A percentile compares a stretch with the other conserved stretches of the same genome.
Evolutionary conservation across 2,329 filamentous ascomycete species (phyloP).

Genomic region (Amylocarpus encephaloides): DNA sequence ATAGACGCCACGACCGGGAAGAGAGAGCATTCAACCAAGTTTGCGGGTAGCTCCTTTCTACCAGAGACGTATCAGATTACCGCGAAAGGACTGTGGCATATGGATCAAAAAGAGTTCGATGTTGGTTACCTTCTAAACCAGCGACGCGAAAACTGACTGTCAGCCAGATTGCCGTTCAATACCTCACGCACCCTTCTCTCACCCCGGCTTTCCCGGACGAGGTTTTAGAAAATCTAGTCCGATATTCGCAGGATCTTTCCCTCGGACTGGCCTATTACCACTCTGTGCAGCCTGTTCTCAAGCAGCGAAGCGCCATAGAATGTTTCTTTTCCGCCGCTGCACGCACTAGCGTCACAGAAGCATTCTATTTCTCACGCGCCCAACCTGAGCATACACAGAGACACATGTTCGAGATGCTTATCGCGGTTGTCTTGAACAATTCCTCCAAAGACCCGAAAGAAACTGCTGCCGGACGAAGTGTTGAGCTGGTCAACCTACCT

Average conservation of each 20-base stretch:
- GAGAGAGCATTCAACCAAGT: conserved; percentile 46
- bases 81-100: conserved; percentile 74
- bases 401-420: conserved; percentile 59
- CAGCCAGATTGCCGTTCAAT: conserved; percentile 58
- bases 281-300: conserved; percentile 66
- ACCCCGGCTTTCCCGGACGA: conserved; percentile 79
- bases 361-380: conserved; percentile 65
- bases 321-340: conserved; percentile 65
- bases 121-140: conserved; percentile 34
- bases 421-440: conserved; percentile 49
- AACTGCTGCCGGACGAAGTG: conserved; percentile 47
- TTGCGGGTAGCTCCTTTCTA: conserved; percentile 58
- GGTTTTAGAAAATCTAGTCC: conserved; percentile 64
- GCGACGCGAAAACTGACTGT: conserved; percentile 20
- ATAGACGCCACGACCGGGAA: conserved; percentile 41
- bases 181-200: conserved; percentile 72
- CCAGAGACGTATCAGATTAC: conserved; percentile 73
- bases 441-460: conserved; percentile 32
- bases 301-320: conserved; percentile 53
- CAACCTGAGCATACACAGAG: conserved; percentile 56
- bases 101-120: conserved; percentile 66
- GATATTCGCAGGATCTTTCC: conserved; percentile 54
- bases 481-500: conserved; percentile 67
- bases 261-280: conserved; percentile 75
- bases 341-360: conserved; percentile 61